Evolutionary conservation across 176 grass and related monocot genomes (phyloP), one percentile per base, ranked within the genome.

Genomic region (Lolium perenne): DNA sequence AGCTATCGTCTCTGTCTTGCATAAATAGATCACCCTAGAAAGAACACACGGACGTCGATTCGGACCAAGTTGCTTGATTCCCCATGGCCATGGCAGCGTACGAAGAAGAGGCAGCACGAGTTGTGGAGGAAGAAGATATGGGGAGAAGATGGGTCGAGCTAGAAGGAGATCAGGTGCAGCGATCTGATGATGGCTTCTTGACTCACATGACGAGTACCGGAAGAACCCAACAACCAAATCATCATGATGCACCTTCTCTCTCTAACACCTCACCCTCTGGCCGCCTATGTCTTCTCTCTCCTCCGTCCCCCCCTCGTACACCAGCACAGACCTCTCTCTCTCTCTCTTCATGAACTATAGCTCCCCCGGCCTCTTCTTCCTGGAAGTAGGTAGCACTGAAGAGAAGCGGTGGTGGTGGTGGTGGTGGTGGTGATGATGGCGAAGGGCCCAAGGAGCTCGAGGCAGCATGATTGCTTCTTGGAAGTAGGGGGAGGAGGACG

Each of bases 41-140:
- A 81, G 55, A 17, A 38, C 76, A 91, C 77, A 82, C 43, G 43
- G 82, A 88, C 88, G 80, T 84, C 46, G 74, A 78, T 85, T 86
- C 90, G 90, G 90, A 91, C 90, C 90, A 88, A 91, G 71, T 84
- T 71, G 90, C 90, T 91, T 91, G 90, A 91, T 91, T 91, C 90
- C 90, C 90, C 90, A 78, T 85, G 75, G 71, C 49, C 69, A 91
- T 91, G 85, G 78, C 54, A 70, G 86, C 55, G 67, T 85, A 48
- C 46, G 66, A 63, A 61, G 72, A 81, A 61, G 77, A 56, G 40
- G 84, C 35, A 78, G 83, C 49, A 67, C 32, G 1, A 38, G 74
- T 6, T 59, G 43, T 11, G 45, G 32, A 85, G 20, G 75, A 46
- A 73, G 68, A 20, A 3, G 74, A n/a, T 49, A 41, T 22, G n/a